Percentiles rank a stretch among this genome's conserved stretches.
Evolutionary conservation across 176 grass and related monocot species (phyloP).

Genomic region (Echinochloa phyllopogon): DNA sequence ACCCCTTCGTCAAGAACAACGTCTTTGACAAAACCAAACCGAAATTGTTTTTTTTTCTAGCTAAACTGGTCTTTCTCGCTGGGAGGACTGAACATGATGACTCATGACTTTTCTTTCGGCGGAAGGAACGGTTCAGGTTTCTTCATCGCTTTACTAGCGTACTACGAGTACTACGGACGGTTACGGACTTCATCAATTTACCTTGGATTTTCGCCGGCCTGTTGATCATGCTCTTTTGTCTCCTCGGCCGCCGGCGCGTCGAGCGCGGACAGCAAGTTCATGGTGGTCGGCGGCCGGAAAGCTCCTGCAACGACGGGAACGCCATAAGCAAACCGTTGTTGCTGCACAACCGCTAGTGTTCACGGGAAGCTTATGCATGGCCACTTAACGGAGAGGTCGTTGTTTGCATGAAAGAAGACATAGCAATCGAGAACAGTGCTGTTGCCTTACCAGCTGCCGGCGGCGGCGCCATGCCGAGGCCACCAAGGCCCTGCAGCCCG

Average conservation of each 20-base stretch:
- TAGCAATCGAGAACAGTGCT: neutral
- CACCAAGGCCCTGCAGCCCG: conserved; percentile 38
- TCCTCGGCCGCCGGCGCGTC: conserved; percentile 30
- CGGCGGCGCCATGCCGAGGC: conserved; percentile 36
- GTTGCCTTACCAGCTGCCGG: conserved; percentile 22
- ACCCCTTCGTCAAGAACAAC: neutral
- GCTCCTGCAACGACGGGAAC: conserved; percentile 17
- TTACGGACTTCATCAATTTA: neutral
- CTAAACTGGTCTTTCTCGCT: neutral
- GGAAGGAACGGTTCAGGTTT: neutral
- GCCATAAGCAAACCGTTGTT: neutral
- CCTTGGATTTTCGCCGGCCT: conserved; percentile 2
- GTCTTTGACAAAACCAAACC: neutral
- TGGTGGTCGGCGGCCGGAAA: conserved; percentile 49
- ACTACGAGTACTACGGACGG: no score
- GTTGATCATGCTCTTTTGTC: neutral
- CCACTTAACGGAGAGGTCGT: no score
- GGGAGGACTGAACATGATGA: neutral
- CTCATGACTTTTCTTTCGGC: neutral
- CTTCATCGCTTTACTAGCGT: neutral
- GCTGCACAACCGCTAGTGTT: neutral
- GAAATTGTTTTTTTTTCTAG: neutral
- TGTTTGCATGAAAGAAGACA: neutral
- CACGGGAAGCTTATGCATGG: neutral
- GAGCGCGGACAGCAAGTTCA: conserved; percentile 54